Evolutionary conservation across 208 protist genomes (phyloP).

Genomic region (Naegleria gruberi): DNA sequence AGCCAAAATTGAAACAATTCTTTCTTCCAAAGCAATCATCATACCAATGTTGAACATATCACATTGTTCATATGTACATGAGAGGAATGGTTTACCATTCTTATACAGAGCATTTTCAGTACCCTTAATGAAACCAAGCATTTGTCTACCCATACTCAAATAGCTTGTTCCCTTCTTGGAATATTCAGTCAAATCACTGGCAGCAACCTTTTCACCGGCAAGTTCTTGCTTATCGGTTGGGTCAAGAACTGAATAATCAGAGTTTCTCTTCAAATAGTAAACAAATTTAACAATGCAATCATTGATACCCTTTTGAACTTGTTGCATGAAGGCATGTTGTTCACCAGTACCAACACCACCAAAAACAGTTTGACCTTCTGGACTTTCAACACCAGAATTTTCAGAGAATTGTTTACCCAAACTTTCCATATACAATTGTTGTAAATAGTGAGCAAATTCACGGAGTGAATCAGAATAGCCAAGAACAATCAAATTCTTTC

Average conservation of each 20-base stretch:
- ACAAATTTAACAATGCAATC: constrained; percentile 39
- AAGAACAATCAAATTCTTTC: constrained; percentile 42
- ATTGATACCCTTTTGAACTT: constrained; percentile 42
- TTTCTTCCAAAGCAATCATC: constrained; percentile 43
- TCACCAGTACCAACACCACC: constrained; percentile 42
- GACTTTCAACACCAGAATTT: neutral
- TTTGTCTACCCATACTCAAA: constrained; percentile 40
- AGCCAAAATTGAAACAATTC: constrained; percentile 36
- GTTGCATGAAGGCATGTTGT: constrained; percentile 48
- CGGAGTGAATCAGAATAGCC: constrained; percentile 36
- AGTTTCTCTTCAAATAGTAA: neutral
- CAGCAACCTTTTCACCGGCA: neutral
- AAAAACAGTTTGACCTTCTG: constrained; percentile 33
- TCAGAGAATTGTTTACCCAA: constrained; percentile 33
- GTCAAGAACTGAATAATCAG: constrained; percentile 24
- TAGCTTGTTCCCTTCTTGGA: neutral
- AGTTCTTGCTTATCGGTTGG: neutral
- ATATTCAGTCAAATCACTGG: neutral
- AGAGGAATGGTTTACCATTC: constrained; percentile 33
- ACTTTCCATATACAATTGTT: constrained; percentile 46
- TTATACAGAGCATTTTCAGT: constrained; percentile 38
- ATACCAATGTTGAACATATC: constrained; percentile 35
- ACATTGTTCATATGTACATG: neutral
- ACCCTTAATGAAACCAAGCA: constrained; percentile 42
- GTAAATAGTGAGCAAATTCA: constrained; percentile 41